Evolutionary conservation across 495 filamentous ascomycete genomes (phyloP), one percentile per base, ranked within the genome.

Genomic region (Penicillium nucicola): DNA sequence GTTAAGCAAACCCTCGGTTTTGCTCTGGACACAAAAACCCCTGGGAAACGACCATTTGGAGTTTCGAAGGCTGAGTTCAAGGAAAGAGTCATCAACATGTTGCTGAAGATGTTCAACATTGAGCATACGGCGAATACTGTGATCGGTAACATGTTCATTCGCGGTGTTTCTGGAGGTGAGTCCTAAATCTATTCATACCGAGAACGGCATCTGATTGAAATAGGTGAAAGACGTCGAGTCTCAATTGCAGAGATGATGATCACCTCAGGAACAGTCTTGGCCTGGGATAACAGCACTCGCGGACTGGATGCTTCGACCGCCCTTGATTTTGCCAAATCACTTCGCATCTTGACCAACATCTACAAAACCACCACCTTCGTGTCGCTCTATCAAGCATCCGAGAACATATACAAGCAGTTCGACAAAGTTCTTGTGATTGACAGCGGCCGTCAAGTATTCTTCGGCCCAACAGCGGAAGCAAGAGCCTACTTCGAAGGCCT

Each of bases 41-140:
- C 89, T 2, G 84, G 82, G 4, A 88, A 89, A 54, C 72, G 87
- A 11, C 85, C 86, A 0, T 74, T 76, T 2, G 85, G 85, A 5
- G 73, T 89, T 14, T 79, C 75, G 15, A 85, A 83, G 49, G 67
- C 74, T 1, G 81, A 85, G 38, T 90, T 88, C 70, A 88, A 89
- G 63, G 78, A 86, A 31, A 80, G 79, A 52, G 81, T 90, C 17
- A 79, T 87, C 38, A 75, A 80, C 13, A 76, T 85, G 60, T 69
- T 93, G n/a, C 69, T 92, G 33, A 87, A 84, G 51, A 90, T 92
- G 82, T 92, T 95, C 74, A 90, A 90, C 52, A 92, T 95, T 36
- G 83, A 88, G 57, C 88, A 95, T 58, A 92, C 89, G 1, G 76
- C 79, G 20, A 80, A 89, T 56, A 95, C 90, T 0, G 82, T 89